Base-by-base conservation (phyloP, 1,284 basidiomycete genomes). In the Cryptococcus wingfieldii region DNA sequence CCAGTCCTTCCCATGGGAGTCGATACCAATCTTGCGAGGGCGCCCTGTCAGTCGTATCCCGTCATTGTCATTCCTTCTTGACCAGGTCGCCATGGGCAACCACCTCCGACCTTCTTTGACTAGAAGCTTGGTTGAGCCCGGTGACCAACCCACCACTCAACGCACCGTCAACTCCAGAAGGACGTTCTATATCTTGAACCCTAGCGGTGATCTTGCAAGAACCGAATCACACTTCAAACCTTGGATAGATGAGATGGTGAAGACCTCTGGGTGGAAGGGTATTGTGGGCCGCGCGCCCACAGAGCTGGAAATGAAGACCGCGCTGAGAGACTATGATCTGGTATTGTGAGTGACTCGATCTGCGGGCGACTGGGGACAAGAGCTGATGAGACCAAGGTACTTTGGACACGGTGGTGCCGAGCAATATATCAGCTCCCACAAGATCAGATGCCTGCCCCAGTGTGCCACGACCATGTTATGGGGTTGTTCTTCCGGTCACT, bases 341-440 rank as follows among this genome's bases (percentile, higher is more conserved):
- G 85, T 97, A 31, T 82, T 96, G 90, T 94, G 68, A 69, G 89
- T 85, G n/a, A 4, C 8, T 14, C 23, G 10, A 23, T 23, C 12
- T 38, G 34, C 34, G 38, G 25, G 31, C 38, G 25, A 28, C 34
- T 43, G 46, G 34, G 10, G 39, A 14, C 19, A 53, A 42, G 45
- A 56, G 23, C 54, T 64, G 47, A 51, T 34, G 43, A 14, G 4
- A 52, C 18, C 5, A 66, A 94, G 91, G 23, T 98, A 98, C 78
- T 97, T 98, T 70, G 95, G 95, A 9, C 95, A 99, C 69, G 91
- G 92, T 1, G 94, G 95, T 10, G 95, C 85, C 1, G 94, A 98
- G 72, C 92, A 97, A 69, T 99, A 95, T 69, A 83, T 92, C 12
- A 86, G 90, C 5, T 89, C 90, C 1, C 86, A 88, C 70, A 88